Base-by-base conservation (phyloP, 192 early-diverging fungal species). In the Coemansia umbellata region DNA sequence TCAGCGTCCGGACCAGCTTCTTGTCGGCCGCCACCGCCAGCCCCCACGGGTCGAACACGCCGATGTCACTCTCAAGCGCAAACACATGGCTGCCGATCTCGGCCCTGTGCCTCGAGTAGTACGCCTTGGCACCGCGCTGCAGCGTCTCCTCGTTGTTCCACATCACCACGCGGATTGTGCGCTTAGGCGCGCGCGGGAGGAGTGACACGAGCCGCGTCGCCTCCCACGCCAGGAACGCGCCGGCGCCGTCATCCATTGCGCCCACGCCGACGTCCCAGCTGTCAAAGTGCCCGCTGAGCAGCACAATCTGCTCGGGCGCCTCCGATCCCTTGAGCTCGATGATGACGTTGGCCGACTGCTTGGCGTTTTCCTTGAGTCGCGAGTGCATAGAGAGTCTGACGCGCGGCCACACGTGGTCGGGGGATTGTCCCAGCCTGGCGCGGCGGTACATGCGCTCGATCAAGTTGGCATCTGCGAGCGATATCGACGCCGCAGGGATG, bases 21-120 rank as follows among this genome's bases (percentile, higher is more conserved):
- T 60, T 40, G 17, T 74, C 53, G 5, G 71, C 62, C 3, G 63
- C 66, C 19, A 82, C 76, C 3, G 47, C 42, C 53, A 84, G 69
- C 4, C 83, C 83, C 68, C 79, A 82, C 14, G 83, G 83, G 24
- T 81, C 78, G 64, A 84, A 81, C 23, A 84, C 81, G 31, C 83
- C 83, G 37, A 62, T 78, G 32, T 84, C 83, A 52, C 79, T 79
- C 44, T 84, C 83, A 21, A 84, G 61, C 3, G 83, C 83, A 67
- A 82, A 78, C 28, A n/a, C 28, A 36, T 78, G 74, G 13, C 55
- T 18, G 13, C 21, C 18, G 19, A 78, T 66, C 47, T 78, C 58
- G 31, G 37, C 31, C 15, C 58, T 51, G 53, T 82, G 80, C 37
- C 63, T 58, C 18, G 55, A 69, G 26, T 66, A 59, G 53, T 84